Evolutionary conservation across 257 asterid species (phyloP), one percentile per base, ranked within the genome.

Genomic region (Penstemon barbatus): DNA sequence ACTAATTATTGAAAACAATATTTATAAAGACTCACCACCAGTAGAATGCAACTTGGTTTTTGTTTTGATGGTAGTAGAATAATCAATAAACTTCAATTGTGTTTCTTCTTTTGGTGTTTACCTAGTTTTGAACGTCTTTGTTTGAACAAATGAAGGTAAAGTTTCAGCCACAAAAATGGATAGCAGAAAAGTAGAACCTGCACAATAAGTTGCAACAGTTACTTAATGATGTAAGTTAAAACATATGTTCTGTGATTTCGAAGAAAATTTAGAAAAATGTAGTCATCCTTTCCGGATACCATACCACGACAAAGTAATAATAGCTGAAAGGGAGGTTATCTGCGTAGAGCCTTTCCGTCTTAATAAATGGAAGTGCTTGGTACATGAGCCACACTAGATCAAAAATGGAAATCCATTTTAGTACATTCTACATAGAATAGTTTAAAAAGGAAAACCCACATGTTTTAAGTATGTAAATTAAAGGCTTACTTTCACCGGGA

Each of bases 361-460:
- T 81, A 72, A 93, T 85, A 66, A 75, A 70, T 2, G 97, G 97
- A 75, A 93, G 96, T 25, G 96, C 94, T 85, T 84, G 82, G 73
- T 90, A 88, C 97, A 93, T 87, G 69, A 86, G 86, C 96, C 97
- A 93, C 81, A 93, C 98, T 93, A 74, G 79, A 80, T 7, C 40
- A 51, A 51, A 44, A 5, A 65, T 6, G 53, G 25, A 44, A 8
- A 45, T 44, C 15, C 50, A 69, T 61, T 65, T 70, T 49, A 63
- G 65, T 13, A 13, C 62, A 15, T 15, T 15, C 18, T 15, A 15
- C 18, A 13, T 36, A 53, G 5, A 51, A 13, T 50, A 6, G 49
- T 7, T 7, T n/a, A n/a, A 56, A 44, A 9, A 13, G 9, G 54
- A 4, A 52, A 39, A 58, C 4, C 11, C 13, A 45, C 40, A 63